Evolutionary conservation across 2,329 filamentous ascomycete species (phyloP).

Genomic region (Paracoccidioides brasiliensis): DNA sequence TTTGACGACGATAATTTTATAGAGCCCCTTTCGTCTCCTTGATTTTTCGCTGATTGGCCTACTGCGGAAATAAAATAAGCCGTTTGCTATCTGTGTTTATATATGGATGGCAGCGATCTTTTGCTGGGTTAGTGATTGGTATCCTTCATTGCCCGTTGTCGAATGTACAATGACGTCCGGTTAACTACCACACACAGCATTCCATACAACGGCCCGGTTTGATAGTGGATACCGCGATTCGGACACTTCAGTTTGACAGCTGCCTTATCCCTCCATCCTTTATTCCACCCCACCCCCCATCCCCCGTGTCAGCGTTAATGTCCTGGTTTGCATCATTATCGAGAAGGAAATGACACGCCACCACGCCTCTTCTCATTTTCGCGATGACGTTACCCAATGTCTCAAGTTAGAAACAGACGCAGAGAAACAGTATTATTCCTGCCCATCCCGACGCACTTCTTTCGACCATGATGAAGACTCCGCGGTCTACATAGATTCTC

Average conservation of each 20-base stretch:
- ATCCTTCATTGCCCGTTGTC: neutral
- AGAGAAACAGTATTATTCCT: constrained; percentile 15
- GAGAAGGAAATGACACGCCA: constrained; percentile 1
- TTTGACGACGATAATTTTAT: neutral
- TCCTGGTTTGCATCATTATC: neutral
- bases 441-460: constrained; percentile 13
- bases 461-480: constrained; percentile 21
- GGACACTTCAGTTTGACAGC: neutral
- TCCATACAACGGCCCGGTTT: neutral
- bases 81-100: neutral
- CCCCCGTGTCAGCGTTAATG: neutral
- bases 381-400: constrained; percentile 1
- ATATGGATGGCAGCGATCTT: neutral
- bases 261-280: neutral
- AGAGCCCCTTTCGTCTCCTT: too few species aligned
- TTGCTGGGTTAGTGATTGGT: neutral
- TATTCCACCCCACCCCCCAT: neutral
- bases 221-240: neutral
- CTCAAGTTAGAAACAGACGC: constrained; percentile 9
- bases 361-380: neutral
- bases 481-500: constrained; percentile 38
- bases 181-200: neutral
- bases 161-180: neutral
- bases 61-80: neutral
- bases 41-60: too few species aligned